A percentile compares a stretch with the other conserved stretches of the same genome.
phyloP scores from a whole-genome alignment of 306 rosid species.

The Mucuna pruriens region DNA sequence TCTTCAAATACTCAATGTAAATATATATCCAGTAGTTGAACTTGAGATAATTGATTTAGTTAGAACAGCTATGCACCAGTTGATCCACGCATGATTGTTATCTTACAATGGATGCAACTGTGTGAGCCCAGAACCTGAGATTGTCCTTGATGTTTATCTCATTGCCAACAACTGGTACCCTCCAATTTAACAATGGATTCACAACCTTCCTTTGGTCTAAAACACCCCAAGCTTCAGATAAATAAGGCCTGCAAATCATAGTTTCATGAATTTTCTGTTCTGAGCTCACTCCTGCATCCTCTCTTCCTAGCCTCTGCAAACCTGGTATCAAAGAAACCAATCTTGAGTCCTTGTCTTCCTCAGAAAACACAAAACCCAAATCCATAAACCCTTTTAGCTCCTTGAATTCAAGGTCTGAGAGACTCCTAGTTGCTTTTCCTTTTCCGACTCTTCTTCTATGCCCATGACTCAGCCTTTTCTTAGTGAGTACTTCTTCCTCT shows the following conservation, averaged over 20 bases:
- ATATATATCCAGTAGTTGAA: too few species aligned
- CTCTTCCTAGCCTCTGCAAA: slow-evolving; percentile 55
- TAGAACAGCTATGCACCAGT: too few species aligned
- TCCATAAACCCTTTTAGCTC: slow-evolving; percentile 92
- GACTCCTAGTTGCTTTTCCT: slow-evolving; percentile 47
- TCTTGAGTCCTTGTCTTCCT: slow-evolving; percentile 60
- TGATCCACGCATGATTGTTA: too few species aligned
- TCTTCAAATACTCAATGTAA: too few species aligned
- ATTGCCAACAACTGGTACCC: slow-evolving; percentile 52
- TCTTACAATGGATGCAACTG: slow-evolving; percentile 76
- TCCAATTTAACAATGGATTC: slow-evolving; percentile 59
- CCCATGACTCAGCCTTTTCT: slow-evolving; percentile 16
- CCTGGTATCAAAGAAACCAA: slow-evolving; percentile 78
- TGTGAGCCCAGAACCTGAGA: slow-evolving; percentile 75
- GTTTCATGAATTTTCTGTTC: slow-evolving; percentile 39
- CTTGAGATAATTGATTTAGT: too few species aligned
- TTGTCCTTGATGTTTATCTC: slow-evolving; percentile 69
- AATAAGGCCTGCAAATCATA: slow-evolving; percentile 70
- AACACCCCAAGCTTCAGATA: slow-evolving; percentile 84
- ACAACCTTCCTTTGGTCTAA: slow-evolving; percentile 45
- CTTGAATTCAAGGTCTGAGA: slow-evolving; percentile 73
- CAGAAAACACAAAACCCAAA: slow-evolving; percentile 77
- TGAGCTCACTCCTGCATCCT: slow-evolving; percentile 18
- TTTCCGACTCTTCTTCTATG: slow-evolving; percentile 24
- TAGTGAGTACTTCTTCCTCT: not conserved